A percentile compares a stretch with the other conserved stretches of the same genome.
These are phyloP conservation scores for Ophiobolus disseminans DNA, from an alignment of 2,329 filamentous ascomycete genomes.

Conservation along the genomic window DNA sequence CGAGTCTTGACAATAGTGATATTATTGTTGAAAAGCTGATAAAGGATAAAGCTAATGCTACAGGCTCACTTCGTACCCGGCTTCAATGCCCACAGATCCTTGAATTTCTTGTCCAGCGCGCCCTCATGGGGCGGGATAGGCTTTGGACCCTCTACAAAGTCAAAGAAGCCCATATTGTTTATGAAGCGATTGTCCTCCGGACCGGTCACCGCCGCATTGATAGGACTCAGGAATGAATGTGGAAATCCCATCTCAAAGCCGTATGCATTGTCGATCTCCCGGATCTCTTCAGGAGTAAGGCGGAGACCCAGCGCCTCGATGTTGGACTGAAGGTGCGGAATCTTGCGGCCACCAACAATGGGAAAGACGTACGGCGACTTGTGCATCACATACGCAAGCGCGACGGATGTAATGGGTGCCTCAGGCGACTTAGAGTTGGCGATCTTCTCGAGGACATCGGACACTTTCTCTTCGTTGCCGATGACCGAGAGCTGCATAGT, in stretches of 20 bases:
- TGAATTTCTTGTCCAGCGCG: conserved; percentile 24
- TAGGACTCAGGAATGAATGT: conserved; percentile 25
- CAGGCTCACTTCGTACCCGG: neutral
- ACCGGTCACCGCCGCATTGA: conserved; percentile 28
- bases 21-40: no score
- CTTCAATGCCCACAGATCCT: conserved; percentile 12
- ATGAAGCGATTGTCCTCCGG: conserved; percentile 34
- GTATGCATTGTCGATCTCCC: conserved; percentile 68
- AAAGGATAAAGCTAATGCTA: no score
- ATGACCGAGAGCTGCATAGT: conserved; percentile 40
- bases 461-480: conserved; percentile 61
- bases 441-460: conserved; percentile 66
- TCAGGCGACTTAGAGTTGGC: conserved; percentile 62
- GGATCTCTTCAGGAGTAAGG: conserved; percentile 67
- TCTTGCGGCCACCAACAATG: conserved; percentile 72
- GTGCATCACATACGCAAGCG: conserved; percentile 75
- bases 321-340: conserved; percentile 73
- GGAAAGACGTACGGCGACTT: conserved; percentile 77
- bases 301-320: conserved; percentile 70
- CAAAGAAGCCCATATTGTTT: conserved; percentile 25
- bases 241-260: conserved; percentile 74
- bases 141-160: conserved; percentile 32
- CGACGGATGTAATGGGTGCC: conserved; percentile 61
- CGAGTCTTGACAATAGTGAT: no score
- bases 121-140: conserved; percentile 38